These are phyloP conservation scores for Colletotrichum godetiae DNA, from an alignment of 2,329 filamentous ascomycete species.

Conservation along the genomic window DNA sequence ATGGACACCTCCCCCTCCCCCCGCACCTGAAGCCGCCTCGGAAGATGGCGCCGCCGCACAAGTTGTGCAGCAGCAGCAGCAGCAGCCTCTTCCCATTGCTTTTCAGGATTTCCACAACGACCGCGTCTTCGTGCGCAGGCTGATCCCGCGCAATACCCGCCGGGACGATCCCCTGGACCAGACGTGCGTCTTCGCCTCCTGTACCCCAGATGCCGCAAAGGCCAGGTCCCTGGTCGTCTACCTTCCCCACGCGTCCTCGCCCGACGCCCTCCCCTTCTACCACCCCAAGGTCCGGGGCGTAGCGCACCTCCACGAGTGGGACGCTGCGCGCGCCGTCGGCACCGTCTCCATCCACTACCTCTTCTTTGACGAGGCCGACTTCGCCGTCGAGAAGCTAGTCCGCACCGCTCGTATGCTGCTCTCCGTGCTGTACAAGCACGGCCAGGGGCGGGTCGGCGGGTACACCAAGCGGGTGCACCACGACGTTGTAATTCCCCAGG, in stretches of 20 bases:
- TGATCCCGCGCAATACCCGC: constrained; percentile 85
- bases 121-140: constrained; percentile 77
- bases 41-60: constrained; percentile 41
- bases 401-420: constrained; percentile 78
- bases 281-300: constrained; percentile 82
- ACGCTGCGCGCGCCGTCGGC: constrained; percentile 54
- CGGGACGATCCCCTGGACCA: constrained; percentile 82
- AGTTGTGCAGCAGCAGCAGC: background rate
- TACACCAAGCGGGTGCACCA: constrained; percentile 87
- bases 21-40: constrained; percentile 25
- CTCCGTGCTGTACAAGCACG: constrained; percentile 78
- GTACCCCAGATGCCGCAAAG: constrained; percentile 39
- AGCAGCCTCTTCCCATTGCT: constrained; percentile 51
- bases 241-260: constrained; percentile 74
- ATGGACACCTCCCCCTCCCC: constrained; percentile 35
- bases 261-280: constrained; percentile 83
- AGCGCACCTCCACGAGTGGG: constrained; percentile 80
- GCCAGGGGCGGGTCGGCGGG: constrained; percentile 70
- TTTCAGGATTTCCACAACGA: constrained; percentile 56
- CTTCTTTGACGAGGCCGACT: constrained; percentile 55
- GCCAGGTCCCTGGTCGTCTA: constrained; percentile 74
- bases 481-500: constrained; percentile 82
- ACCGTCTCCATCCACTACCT: constrained; percentile 71
- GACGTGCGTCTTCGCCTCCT: constrained; percentile 79
- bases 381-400: constrained; percentile 59